Evolutionary conservation across 1,139 yeast species (phyloP).

Genomic region (Geotrichum cucujoidarum): DNA sequence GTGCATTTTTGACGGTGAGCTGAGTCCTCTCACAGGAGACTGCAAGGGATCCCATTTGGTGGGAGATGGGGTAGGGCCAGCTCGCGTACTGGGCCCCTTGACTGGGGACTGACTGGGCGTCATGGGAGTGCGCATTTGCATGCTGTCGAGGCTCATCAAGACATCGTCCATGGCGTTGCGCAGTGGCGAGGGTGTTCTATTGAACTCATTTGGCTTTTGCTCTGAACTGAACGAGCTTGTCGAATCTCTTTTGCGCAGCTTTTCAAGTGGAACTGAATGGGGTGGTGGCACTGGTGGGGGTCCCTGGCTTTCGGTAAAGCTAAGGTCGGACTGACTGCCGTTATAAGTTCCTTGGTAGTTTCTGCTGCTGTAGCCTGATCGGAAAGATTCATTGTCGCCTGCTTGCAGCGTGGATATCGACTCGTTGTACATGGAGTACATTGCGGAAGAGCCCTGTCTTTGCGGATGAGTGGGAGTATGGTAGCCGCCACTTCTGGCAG

Average conservation of each 20-base stretch:
- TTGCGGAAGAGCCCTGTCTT: not conserved
- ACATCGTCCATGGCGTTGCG: conserved; percentile 38
- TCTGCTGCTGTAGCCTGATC: no score
- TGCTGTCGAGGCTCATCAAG: conserved; percentile 31
- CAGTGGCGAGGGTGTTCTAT: conserved; percentile 53
- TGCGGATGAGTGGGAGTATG: not conserved
- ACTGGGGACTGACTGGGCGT: conserved; percentile 11
- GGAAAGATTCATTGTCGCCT: conserved; percentile 2
- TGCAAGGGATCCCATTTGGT: conserved; percentile 3
- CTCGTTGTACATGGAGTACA: conserved; percentile 13
- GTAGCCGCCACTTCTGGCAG: conserved; percentile 7
- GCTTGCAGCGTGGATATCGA: conserved; percentile 9
- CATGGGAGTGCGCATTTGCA: conserved; percentile 19
- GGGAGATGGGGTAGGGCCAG: conserved; percentile 1
- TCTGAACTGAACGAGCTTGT: not conserved
- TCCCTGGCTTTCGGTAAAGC: not conserved
- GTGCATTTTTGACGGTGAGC: not conserved
- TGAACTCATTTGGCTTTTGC: not conserved
- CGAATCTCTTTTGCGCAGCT: not conserved
- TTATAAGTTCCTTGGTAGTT: not conserved
- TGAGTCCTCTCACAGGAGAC: not conserved
- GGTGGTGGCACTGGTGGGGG: conserved; percentile 35
- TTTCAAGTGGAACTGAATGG: conserved; percentile 25
- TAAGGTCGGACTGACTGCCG: not conserved
- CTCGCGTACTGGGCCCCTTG: conserved; percentile 2